phyloP scores from a whole-genome alignment of 805 yeast species.

The Dipodascus geniculatus region DNA sequence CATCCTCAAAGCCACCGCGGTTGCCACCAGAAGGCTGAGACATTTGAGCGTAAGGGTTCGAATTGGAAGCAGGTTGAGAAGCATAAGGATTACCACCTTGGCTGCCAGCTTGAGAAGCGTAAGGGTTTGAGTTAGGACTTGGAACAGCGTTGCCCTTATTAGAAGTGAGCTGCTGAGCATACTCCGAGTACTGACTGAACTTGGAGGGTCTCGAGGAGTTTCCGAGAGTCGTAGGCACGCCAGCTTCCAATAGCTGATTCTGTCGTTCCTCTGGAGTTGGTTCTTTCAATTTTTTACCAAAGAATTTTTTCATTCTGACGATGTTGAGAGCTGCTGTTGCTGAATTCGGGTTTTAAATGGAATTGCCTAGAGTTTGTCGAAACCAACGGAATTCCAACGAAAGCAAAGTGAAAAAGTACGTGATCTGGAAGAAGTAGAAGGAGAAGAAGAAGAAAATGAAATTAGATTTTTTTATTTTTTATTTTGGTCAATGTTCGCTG shows the following conservation, averaged over 20 bases:
- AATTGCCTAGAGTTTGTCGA: neutral
- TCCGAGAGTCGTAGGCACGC: slow-evolving; percentile 32
- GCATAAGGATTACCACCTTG: slow-evolving; percentile 5
- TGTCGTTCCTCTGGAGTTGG: slow-evolving; percentile 37
- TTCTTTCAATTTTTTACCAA: slow-evolving; percentile 36
- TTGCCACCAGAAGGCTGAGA: slow-evolving; percentile 2
- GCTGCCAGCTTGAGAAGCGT: slow-evolving; percentile 10
- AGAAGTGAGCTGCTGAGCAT: slow-evolving; percentile 34
- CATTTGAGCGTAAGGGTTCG: slow-evolving; percentile 11
- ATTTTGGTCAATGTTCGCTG: too few relatives aligned
- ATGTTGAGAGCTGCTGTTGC: slow-evolving; percentile 1
- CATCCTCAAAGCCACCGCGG: slow-evolving; percentile 1
- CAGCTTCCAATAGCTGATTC: slow-evolving; percentile 30
- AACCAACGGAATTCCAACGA: neutral
- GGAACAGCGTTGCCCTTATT: slow-evolving; percentile 20
- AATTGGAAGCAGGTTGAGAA: slow-evolving; percentile 1
- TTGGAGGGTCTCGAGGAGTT: slow-evolving; percentile 30
- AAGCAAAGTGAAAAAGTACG: neutral
- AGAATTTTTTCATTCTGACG: slow-evolving; percentile 34
- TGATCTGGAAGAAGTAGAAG: neutral
- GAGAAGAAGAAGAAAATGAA: neutral
- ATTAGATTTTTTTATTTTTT: neutral
- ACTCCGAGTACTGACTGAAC: slow-evolving; percentile 38
- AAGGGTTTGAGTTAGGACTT: slow-evolving; percentile 11
- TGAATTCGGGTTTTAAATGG: neutral